A percentile compares a stretch with the other conserved stretches of the same genome.
Evolutionary conservation across 306 rosid species (phyloP).

Genomic region (Lathyrus aphaca): DNA sequence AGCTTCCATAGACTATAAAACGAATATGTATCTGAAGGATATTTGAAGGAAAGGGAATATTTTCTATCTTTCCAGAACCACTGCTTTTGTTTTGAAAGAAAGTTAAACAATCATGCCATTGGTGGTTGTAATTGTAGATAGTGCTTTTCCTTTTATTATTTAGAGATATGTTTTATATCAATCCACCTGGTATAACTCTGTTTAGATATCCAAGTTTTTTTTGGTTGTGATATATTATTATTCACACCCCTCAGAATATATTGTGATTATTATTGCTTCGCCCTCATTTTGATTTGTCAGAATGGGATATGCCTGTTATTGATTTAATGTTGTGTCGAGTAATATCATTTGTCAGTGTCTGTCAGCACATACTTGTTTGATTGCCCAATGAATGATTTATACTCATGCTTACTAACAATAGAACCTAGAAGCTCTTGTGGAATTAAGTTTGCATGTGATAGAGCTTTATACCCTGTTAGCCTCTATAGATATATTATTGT

Average conservation of each 20-base stretch:
- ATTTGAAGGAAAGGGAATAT: neutral
- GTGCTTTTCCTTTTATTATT: slow-evolving; percentile 8
- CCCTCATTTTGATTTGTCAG: neutral
- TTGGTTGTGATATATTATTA: slow-evolving; percentile 11
- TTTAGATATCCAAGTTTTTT: neutral
- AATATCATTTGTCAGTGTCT: neutral
- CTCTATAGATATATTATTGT: neutral
- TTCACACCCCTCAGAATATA: neutral
- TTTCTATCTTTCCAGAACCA: neutral
- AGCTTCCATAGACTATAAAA: neutral
- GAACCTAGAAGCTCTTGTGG: neutral
- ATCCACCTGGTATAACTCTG: neutral
- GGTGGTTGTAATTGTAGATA: neutral
- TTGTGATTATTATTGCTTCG: neutral
- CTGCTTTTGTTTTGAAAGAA: neutral
- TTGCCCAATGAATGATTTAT: slow-evolving; percentile 8
- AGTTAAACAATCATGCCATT: neutral
- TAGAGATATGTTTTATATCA: slow-evolving; percentile 10
- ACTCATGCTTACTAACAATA: slow-evolving; percentile 7
- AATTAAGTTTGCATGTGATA: slow-evolving; percentile 26
- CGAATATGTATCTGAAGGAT: neutral
- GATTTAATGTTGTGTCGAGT: neutral
- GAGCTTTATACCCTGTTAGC: too few species aligned
- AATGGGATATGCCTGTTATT: neutral
- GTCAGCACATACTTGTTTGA: neutral